These are phyloP conservation scores for Adansonia digitata DNA, from an alignment of 345 rosid genomes.

Conservation along the genomic window DNA sequence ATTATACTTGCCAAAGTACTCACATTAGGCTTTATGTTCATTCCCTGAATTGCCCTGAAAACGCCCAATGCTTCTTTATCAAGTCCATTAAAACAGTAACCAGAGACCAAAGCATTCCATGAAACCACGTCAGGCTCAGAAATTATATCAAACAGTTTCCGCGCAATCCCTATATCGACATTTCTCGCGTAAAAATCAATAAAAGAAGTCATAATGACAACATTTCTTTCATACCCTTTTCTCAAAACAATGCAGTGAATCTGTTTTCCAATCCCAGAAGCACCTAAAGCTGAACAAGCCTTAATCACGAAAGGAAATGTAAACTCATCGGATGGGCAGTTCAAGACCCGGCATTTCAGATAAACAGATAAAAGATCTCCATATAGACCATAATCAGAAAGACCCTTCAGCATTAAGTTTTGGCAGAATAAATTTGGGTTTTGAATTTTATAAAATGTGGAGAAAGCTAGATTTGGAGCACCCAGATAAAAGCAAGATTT, in stretches of 20 bases:
- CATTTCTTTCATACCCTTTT: constrained; percentile 34
- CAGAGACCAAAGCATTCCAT: constrained; percentile 51
- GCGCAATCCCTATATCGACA: constrained; percentile 28
- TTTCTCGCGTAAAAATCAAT: constrained; percentile 46
- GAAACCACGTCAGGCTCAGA: constrained; percentile 40
- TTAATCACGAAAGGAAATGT: constrained; percentile 47
- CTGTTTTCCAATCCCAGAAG: constrained; percentile 27
- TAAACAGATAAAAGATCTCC: constrained; percentile 34
- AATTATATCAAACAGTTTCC: constrained; percentile 29
- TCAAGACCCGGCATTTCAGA: constrained; percentile 21
- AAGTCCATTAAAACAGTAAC: constrained; percentile 35
- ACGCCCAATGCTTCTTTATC: constrained; percentile 30
- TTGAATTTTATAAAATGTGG: constrained; percentile 21
- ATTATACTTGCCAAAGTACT: constrained; percentile 43
- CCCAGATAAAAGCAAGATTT: constrained; percentile 35
- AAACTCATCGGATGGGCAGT: constrained; percentile 32
- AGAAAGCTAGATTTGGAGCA: constrained; percentile 29
- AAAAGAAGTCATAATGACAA: constrained; percentile 36
- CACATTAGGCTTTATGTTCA: constrained; percentile 31
- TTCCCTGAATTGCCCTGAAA: constrained; percentile 20
- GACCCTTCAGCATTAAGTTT: constrained; percentile 36
- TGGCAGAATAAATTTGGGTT: constrained; percentile 22
- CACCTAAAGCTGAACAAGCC: constrained; percentile 36
- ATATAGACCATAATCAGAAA: constrained; percentile 28
- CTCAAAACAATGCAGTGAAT: constrained; percentile 42